phyloP scores from a whole-genome alignment of 306 rosid genomes.

The Gastrolobium bilobum region DNA sequence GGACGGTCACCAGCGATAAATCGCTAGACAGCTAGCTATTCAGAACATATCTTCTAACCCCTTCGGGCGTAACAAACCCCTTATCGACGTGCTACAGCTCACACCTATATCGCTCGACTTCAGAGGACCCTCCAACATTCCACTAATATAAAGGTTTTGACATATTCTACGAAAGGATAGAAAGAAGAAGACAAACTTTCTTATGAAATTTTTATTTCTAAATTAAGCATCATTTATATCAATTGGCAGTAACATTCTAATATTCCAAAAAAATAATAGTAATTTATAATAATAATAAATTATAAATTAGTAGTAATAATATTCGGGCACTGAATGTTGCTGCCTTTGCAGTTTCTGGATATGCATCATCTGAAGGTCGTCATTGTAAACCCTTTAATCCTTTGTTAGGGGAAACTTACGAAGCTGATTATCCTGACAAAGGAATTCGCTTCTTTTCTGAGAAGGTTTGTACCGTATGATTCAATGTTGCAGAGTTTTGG shows the following conservation, averaged over 20 bases:
- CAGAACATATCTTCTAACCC: too few species aligned
- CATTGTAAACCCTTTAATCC: constrained; percentile 99
- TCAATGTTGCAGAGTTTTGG: constrained; percentile 32
- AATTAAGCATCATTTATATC: not conserved
- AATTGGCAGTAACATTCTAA: too few species aligned
- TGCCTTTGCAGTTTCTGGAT: constrained; percentile 97
- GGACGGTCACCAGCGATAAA: too few species aligned
- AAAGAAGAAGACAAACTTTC: not conserved
- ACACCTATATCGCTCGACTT: too few species aligned
- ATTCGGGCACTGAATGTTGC: constrained; percentile 87
- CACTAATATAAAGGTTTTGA: not conserved
- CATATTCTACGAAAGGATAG: not conserved
- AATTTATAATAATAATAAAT: too few species aligned
- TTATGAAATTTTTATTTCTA: not conserved
- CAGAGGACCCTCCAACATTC: too few species aligned
- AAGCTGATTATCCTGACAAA: constrained; percentile 92
- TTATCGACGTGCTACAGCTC: too few species aligned
- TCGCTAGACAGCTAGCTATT: too few species aligned
- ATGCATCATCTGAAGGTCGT: constrained; percentile 97
- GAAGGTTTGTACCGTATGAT: constrained; percentile 68
- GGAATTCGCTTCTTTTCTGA: constrained; percentile 98
- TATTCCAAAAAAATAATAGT: too few species aligned
- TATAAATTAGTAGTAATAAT: too few species aligned
- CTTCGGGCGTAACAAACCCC: too few species aligned
- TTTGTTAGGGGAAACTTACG: constrained; percentile 97